A percentile compares a stretch with the other conserved stretches of the same genome.
These are phyloP conservation scores for Strobilomyces confusus DNA, from an alignment of 768 basidiomycete species.

Conservation along the genomic window DNA sequence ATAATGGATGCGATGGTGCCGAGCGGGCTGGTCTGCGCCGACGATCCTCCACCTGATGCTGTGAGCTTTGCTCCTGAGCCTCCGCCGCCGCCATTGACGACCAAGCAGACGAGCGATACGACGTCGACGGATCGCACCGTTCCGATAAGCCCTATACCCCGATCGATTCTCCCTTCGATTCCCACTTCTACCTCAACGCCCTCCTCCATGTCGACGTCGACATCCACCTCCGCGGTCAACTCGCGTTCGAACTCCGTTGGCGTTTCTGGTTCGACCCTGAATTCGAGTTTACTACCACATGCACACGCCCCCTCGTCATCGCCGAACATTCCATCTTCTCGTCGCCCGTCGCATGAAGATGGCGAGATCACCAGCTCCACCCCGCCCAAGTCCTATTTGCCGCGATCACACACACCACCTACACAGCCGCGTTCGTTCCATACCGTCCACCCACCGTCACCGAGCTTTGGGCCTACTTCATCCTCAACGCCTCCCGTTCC, in stretches of 20 bases:
- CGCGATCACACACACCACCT: constrained; percentile 42
- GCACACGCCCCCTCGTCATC: neutral
- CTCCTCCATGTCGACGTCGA: constrained; percentile 20
- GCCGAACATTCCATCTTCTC: constrained; percentile 15
- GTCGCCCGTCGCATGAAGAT: constrained; percentile 45
- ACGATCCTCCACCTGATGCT: constrained; percentile 20
- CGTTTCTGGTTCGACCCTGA: constrained; percentile 6
- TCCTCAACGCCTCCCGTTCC: constrained; percentile 20
- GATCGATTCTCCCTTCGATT: neutral
- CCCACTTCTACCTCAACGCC: constrained; percentile 11
- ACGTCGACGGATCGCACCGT: constrained; percentile 1
- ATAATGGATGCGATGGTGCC: constrained; percentile 21
- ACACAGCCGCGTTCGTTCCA: constrained; percentile 47
- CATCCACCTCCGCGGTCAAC: constrained; percentile 18
- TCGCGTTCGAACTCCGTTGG: constrained; percentile 28
- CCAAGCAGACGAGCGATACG: constrained; percentile 17
- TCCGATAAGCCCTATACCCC: neutral
- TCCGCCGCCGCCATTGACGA: constrained; percentile 30
- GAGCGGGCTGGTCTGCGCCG: constrained; percentile 12
- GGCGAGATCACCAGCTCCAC: constrained; percentile 46
- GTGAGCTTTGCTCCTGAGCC: constrained; percentile 30
- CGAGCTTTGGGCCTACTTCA: constrained; percentile 22
- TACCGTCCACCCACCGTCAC: constrained; percentile 23
- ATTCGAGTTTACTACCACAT: neutral
- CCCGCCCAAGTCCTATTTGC: constrained; percentile 33